Evolutionary conservation across 2,329 filamentous ascomycete species (phyloP).

Genomic region (Pleomassaria siparia): DNA sequence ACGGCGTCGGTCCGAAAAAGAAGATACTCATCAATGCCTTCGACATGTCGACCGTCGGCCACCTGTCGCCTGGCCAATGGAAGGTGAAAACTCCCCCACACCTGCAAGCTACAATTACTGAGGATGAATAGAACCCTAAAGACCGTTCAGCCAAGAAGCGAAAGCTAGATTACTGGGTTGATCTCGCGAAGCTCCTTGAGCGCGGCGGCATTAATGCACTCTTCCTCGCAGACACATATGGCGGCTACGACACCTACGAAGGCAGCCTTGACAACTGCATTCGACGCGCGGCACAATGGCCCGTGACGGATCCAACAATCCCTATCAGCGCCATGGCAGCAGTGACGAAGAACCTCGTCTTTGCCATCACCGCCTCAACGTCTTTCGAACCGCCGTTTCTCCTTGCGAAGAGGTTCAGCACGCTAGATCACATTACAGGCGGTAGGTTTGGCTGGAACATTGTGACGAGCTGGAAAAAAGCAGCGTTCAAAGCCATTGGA

Average conservation of each 20-base stretch:
- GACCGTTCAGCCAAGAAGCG: conserved; percentile 64
- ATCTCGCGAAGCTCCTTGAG: conserved; percentile 64
- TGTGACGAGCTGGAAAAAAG: conserved; percentile 65
- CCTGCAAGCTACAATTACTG: conserved; percentile 4
- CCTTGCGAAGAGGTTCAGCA: conserved; percentile 63
- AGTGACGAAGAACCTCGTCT: conserved; percentile 64
- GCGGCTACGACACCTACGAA: conserved; percentile 65
- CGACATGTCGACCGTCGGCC: conserved; percentile 66
- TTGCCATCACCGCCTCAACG: conserved; percentile 65
- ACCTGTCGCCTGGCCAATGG: conserved; percentile 68
- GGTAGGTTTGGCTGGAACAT: conserved; percentile 69
- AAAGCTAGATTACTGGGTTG: conserved; percentile 63
- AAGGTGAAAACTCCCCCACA: conserved; percentile 47
- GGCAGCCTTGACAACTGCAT: conserved; percentile 63
- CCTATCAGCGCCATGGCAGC: conserved; percentile 64
- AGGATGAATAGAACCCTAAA: conserved; percentile 54
- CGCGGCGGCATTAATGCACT: conserved; percentile 64
- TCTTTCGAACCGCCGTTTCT: conserved; percentile 65
- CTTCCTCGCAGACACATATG: conserved; percentile 67
- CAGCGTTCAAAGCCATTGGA: conserved; percentile 64
- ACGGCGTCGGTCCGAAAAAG: conserved; percentile 42
- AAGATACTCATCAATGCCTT: conserved; percentile 66
- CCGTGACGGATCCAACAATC: conserved; percentile 65
- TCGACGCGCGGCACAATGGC: conserved; percentile 64
- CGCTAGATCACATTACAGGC: conserved; percentile 62